These are phyloP conservation scores for Alternaria sp. DNA, from an alignment of 2,329 filamentous ascomycete species.

Conservation along the genomic window DNA sequence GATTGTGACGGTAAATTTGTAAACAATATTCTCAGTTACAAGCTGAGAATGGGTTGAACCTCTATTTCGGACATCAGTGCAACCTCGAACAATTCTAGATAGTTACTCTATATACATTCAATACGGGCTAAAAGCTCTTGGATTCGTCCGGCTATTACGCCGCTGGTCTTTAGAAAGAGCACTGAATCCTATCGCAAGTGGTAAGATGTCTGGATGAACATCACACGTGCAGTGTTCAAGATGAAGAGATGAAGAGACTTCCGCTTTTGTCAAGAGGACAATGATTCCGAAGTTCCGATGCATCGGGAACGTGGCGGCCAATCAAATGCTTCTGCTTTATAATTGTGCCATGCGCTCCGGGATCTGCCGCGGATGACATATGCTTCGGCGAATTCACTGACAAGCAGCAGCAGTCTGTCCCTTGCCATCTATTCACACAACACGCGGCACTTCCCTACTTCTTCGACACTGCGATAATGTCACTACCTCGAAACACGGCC, in stretches of 20 bases:
- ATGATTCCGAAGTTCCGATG: constrained; percentile 17
- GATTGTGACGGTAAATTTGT: no score
- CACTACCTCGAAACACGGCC: constrained; percentile 39
- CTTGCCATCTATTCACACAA: constrained; percentile 20
- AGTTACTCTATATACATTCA: no score
- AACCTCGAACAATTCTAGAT: no score
- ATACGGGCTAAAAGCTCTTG: no score
- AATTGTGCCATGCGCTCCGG: constrained; percentile 29
- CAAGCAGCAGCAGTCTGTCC: constrained; percentile 25
- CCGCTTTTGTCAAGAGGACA: neutral
- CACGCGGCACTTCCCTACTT: constrained; percentile 7
- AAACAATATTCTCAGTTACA: no score
- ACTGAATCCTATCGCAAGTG: no score
- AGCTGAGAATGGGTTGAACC: no score
- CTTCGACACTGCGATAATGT: constrained; percentile 37
- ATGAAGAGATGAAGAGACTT: neutral
- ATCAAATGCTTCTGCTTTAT: constrained; percentile 28
- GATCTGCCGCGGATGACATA: constrained; percentile 40
- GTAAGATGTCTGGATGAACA: no score
- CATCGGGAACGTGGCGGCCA: constrained; percentile 21
- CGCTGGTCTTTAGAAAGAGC: no score
- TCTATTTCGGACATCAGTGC: no score
- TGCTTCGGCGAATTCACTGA: constrained; percentile 31
- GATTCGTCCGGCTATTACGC: no score
- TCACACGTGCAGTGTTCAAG: no score